Evolutionary conservation across 768 basidiomycete species (phyloP), one percentile per base, ranked within the genome.

Genomic region (Russula ochroleuca): DNA sequence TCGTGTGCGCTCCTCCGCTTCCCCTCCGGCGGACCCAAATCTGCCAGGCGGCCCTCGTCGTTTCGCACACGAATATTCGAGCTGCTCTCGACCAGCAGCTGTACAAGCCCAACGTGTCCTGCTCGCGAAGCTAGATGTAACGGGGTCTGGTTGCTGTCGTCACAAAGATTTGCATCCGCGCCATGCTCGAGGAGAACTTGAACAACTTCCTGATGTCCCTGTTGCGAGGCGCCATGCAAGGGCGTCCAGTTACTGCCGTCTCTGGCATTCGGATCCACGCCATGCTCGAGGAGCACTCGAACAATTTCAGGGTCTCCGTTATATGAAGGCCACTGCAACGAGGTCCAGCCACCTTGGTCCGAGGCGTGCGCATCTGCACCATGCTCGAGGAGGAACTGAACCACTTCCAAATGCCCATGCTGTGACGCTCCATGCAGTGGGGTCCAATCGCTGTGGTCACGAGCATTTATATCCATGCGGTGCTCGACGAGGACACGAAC

Each of bases 361-460:
- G 21, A 14, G 14, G 37, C 52, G 14, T 54, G n/a, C 6, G 6
- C 2, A 54, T 38, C 9, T 21, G 52, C 52, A 25, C 52, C 52
- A 7, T 23, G 52, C 21, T 38, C 5, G 8, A 54, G 52, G 14
- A 54, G 52, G 14, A 14, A n/a, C 0, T 38, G 37, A 38, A 54
- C 21, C 13, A 54, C 52, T 8, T 54, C 13, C n/a, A 23, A 8
- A 54, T 38, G 35, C 1, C 21, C 35, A 23, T 38, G 2, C 2
- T 54, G 35, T 37, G 52, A 54, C 14, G 52, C 52, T 14, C n/a
- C 35, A 23, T 54, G 52, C 5, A 54, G 52, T 23, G 52, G 37
- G 14, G 37, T 54, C 52, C 52, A 54, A 6, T 38, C 23, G 8
- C 52, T 15, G 23, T 23, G 14, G 52, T 54, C 52, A 13, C 35